A percentile compares a stretch with the other conserved stretches of the same genome.
Conservation (phyloP, 2,329 filamentous ascomycete genomes). For the Clonostachys sp. region DNA sequence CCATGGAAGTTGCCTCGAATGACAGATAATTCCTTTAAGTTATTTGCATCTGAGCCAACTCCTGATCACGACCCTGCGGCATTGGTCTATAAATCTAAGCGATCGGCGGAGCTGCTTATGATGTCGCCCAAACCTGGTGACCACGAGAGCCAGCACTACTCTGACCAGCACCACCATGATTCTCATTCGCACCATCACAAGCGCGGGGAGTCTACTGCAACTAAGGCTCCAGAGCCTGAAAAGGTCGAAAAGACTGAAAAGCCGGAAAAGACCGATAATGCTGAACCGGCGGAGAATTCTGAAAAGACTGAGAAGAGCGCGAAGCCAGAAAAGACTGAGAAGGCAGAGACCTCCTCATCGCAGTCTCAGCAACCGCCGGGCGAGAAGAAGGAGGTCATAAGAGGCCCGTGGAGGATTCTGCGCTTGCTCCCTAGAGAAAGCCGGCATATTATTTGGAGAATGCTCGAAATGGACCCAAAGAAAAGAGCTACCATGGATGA, state of each 20-base stretch:
- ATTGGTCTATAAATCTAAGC: conserved; percentile 31
- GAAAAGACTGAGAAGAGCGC: not conserved
- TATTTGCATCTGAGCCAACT: conserved; percentile 84
- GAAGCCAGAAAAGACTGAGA: not conserved
- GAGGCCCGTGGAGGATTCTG: conserved; percentile 86
- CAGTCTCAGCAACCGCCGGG: conserved; percentile 10
- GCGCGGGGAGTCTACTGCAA: conserved; percentile 8
- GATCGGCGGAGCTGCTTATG: conserved; percentile 5
- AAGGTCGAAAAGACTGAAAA: not conserved
- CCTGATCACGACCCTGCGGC: conserved; percentile 61
- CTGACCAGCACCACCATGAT: conserved; percentile 8
- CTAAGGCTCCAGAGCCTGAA: not conserved
- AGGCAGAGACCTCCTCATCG: not conserved
- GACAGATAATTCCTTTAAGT: conserved; percentile 90
- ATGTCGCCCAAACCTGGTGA: conserved; percentile 11
- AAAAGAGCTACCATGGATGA: conserved; percentile 81
- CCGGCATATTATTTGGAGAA: conserved; percentile 81
- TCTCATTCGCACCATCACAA: conserved; percentile 5
- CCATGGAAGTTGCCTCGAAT: conserved; percentile 94
- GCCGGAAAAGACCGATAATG: not conserved
- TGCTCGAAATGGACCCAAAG: conserved; percentile 85
- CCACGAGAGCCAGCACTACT: conserved; percentile 14
- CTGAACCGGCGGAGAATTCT: not conserved
- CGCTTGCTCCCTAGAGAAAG: conserved; percentile 85
- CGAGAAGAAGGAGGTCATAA: conserved; percentile 73